Percentiles rank a stretch among this genome's conserved stretches.
These are phyloP conservation scores for Skeletonema menzelii DNA, from an alignment of 108 stramenopile genomes.

Conservation along the genomic window DNA sequence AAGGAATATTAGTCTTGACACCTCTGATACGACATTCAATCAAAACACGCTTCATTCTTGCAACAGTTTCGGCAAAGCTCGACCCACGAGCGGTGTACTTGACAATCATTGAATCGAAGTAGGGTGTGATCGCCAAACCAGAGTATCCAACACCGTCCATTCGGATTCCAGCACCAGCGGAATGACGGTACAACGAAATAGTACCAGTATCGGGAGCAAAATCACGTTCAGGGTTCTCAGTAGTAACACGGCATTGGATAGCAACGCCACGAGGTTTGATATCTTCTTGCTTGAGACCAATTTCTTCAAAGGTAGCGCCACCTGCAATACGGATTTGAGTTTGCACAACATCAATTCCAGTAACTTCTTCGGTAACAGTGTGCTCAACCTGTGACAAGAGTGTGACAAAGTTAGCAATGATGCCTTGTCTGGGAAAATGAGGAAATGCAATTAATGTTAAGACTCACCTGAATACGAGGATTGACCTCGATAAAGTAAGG, in stretches of 20 bases:
- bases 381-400: conserved; percentile 84
- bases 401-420: not conserved
- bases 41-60: conserved; percentile 85
- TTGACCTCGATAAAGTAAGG: conserved; percentile 98
- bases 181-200: conserved; percentile 77
- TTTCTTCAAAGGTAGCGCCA: conserved; percentile 86
- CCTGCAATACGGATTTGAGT: conserved; percentile 90
- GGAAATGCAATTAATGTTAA: not conserved
- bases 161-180: conserved; percentile 91
- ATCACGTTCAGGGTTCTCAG: conserved; percentile 85
- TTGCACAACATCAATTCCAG: conserved; percentile 93
- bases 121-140: conserved; percentile 81
- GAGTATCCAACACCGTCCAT: conserved; percentile 85
- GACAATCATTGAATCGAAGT: conserved; percentile 93
- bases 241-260: conserved; percentile 94
- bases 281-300: conserved; percentile 70
- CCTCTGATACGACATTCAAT: conserved; percentile 90
- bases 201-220: conserved; percentile 91
- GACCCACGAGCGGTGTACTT: conserved; percentile 88
- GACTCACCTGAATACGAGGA: conserved; percentile 83
- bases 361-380: conserved; percentile 97
- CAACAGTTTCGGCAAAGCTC: conserved; percentile 68
- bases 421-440: not conserved
- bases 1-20: conserved; percentile 88
- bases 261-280: conserved; percentile 79